These are phyloP conservation scores for Cyclotella atomus DNA, from an alignment of 108 stramenopile genomes.

Conservation along the genomic window DNA sequence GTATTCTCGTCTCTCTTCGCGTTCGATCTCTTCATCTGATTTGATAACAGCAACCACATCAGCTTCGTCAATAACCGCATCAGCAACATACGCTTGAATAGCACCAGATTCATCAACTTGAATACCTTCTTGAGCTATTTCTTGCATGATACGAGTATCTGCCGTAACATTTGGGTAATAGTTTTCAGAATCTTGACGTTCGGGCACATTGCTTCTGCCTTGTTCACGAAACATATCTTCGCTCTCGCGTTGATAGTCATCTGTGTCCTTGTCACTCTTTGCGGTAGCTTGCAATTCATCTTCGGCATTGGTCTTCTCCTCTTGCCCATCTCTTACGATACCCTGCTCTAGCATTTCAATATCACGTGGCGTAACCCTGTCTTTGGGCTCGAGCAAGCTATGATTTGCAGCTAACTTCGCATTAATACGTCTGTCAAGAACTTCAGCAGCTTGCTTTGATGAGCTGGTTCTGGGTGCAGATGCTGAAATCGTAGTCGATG, in stretches of 20 bases:
- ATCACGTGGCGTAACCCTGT: no score
- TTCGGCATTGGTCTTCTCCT: no score
- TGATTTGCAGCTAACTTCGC: conserved; percentile 9
- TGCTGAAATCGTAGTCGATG: no score
- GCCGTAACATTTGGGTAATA: conserved; percentile 3
- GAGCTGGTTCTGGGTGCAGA: not conserved
- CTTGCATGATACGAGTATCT: conserved; percentile 5
- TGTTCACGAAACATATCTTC: conserved; percentile 8
- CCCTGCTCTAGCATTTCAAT: no score
- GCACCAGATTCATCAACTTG: conserved; percentile 11
- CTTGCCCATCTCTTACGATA: no score
- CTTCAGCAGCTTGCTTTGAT: not conserved
- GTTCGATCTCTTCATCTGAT: conserved; percentile 19
- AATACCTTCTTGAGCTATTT: conserved; percentile 12
- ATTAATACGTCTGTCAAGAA: not conserved
- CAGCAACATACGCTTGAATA: conserved; percentile 6
- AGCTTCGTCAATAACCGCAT: not conserved
- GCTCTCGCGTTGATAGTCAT: not conserved
- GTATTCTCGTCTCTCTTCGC: conserved; percentile 14
- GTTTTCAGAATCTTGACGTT: not conserved
- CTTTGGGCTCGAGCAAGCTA: not conserved
- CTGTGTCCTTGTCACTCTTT: not conserved
- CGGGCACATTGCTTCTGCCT: not conserved
- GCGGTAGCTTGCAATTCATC: not conserved
- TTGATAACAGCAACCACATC: conserved; percentile 7